Evolutionary conservation across 108 stramenopile genomes (phyloP), one percentile per base, ranked within the genome.

Genomic region (Nannochloropsis granulata): DNA sequence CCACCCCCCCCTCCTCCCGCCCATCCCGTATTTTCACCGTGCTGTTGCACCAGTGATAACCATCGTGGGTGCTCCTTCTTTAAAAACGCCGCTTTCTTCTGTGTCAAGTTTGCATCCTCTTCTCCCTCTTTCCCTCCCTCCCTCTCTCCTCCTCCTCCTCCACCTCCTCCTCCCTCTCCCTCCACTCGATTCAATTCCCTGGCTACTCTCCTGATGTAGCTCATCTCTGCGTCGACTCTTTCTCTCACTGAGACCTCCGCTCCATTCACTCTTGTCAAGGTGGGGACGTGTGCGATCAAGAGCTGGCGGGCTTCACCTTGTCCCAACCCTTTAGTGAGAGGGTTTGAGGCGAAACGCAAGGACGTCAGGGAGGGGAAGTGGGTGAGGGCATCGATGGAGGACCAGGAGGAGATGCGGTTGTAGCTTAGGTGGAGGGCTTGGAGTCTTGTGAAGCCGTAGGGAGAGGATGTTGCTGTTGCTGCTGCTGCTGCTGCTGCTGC

Each of bases 291-390:
- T 19, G 86, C 83, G 45, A 87, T 83, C 42, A 87, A 13, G 12
- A 84, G 19, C 82, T 83, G 83, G 13, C 86, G 83, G 12, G 83
- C 86, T 25, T 87, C 83, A 1, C 83, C 83, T 43, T 71, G 83
- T 26, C 86, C 86, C 23, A 81, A 12, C 43, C 24, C 12, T 5
- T 24, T 8, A 12, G 83, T 83, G 24, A 87, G 71, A 25, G 86
- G 83, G 43, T 83, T 34, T 13, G 25, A 13, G 44, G 83, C 42
- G 78, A 83, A 79, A 23, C 86, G 83, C 8, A 87, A 42, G 16
- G 19, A 12, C 11, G 8, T 12, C 8, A 87, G 42, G 0, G 19
- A 11, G 13, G 83, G 83, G 45, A n/a, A 78, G 21, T 19, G 19
- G 56, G 16, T 71, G 56, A 71, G 56, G 56, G 56, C 56, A 71